Conservation (phyloP, 1,284 basidiomycete species). For the Farysia itapuensis region DNA sequence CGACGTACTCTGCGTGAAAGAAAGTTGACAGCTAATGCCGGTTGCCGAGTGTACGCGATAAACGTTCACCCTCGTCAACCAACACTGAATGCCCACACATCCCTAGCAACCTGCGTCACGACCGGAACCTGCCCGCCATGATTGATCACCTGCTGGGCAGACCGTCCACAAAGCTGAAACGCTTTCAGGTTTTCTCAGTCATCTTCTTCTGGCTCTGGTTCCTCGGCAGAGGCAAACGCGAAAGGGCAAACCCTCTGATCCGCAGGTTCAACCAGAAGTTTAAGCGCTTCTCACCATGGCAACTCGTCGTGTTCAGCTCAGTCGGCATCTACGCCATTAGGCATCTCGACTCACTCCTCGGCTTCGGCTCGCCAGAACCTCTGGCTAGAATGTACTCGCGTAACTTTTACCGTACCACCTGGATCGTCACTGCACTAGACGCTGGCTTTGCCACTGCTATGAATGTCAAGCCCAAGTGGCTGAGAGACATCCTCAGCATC, state of each 20-base stretch:
- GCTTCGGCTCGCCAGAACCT: conserved; percentile 87
- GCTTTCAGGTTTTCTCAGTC: conserved; percentile 46
- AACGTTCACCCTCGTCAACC: not conserved
- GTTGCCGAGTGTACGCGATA: not conserved
- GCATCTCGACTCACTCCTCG: conserved; percentile 83
- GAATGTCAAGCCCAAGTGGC: conserved; percentile 86
- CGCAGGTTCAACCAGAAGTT: conserved; percentile 23
- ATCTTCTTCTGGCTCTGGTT: conserved; percentile 46
- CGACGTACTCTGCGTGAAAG: too few species aligned
- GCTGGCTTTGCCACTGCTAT: conserved; percentile 95
- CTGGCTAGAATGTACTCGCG: conserved; percentile 78
- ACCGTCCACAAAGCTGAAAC: conserved; percentile 49
- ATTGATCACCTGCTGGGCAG: conserved; percentile 54
- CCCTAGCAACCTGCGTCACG: too few species aligned
- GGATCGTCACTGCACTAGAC: conserved; percentile 83
- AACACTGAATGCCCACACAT: too few species aligned
- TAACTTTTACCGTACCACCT: conserved; percentile 94
- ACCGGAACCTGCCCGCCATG: conserved; percentile 20
- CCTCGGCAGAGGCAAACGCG: conserved; percentile 22
- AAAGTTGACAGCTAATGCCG: too few species aligned
- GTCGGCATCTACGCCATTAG: conserved; percentile 81
- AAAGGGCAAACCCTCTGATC: conserved; percentile 37
- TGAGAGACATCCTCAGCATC: conserved; percentile 70
- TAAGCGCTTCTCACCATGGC: conserved; percentile 84
- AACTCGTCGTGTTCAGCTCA: conserved; percentile 81